Percentiles rank a stretch among this genome's conserved stretches.
Evolutionary conservation across 192 early-diverging fungal genomes (phyloP).

Genomic region (Dissophora globulifera): DNA sequence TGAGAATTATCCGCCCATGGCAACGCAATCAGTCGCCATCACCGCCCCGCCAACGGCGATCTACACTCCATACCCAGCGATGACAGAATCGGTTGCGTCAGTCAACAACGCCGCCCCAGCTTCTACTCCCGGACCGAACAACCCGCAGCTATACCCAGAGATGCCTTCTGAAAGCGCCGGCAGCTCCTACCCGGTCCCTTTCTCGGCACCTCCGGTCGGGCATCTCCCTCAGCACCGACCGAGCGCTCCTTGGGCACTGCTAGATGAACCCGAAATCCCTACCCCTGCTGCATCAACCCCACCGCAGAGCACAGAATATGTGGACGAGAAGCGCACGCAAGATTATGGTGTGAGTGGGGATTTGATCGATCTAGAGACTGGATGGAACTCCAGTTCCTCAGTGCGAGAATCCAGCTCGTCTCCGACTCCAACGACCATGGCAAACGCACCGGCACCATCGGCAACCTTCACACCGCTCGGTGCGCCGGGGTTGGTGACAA

Average conservation of each 20-base stretch:
- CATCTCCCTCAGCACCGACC: constrained; percentile 6
- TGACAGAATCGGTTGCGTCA: neutral
- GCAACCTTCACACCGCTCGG: neutral
- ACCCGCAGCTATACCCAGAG: neutral
- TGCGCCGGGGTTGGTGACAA: constrained; percentile 12
- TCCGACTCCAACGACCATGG: neutral
- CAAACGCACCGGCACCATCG: neutral
- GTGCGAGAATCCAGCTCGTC: neutral
- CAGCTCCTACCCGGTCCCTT: neutral
- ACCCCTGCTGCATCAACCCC: too few species aligned
- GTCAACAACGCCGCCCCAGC: neutral
- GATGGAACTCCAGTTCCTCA: neutral
- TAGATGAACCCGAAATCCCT: neutral
- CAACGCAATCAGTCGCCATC: neutral
- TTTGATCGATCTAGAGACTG: constrained; percentile 1
- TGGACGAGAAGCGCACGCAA: neutral
- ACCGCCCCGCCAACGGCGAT: neutral
- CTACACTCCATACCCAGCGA: neutral
- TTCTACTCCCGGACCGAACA: constrained; percentile 1
- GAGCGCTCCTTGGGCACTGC: neutral
- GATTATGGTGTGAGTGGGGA: neutral
- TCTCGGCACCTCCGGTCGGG: neutral
- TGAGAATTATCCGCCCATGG: constrained; percentile 23
- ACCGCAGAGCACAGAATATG: too few species aligned
- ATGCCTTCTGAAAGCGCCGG: neutral